Conservation (phyloP, 768 basidiomycete genomes). For the Ramaria rubella region DNA sequence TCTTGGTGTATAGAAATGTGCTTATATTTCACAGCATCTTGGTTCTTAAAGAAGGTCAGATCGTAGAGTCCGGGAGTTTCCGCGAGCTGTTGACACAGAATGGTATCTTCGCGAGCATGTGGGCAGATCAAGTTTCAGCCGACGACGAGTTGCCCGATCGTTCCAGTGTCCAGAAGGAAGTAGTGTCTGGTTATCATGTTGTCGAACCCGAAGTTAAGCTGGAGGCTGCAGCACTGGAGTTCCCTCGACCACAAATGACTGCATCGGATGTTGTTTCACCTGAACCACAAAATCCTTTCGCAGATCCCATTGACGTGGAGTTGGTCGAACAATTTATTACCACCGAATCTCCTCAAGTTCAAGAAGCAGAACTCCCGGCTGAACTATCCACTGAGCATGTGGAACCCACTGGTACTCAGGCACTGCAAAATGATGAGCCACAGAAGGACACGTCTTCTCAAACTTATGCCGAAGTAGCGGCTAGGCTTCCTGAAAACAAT, state of each 20-base stretch:
- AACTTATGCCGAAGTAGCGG: background rate
- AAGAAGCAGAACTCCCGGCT: constrained; percentile 17
- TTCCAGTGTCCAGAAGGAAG: constrained; percentile 30
- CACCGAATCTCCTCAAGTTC: constrained; percentile 6
- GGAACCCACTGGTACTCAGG: constrained; percentile 13
- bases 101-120: constrained; percentile 78
- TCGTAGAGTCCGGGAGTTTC: constrained; percentile 78
- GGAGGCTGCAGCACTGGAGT: constrained; percentile 23
- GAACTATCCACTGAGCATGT: constrained; percentile 24
- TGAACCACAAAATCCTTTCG: constrained; percentile 9
- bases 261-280: constrained; percentile 11
- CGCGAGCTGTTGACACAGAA: constrained; percentile 66
- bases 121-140: constrained; percentile 76
- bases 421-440: background rate
- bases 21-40: constrained; percentile 65
- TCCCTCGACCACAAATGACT: constrained; percentile 11
- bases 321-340: background rate
- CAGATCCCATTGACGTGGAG: constrained; percentile 2
- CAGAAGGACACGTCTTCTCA: background rate
- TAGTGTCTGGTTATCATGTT: constrained; percentile 40
- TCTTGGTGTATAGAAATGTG: constrained; percentile 38
- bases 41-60: constrained; percentile 84
- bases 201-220: background rate
- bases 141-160: constrained; percentile 42
- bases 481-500: background rate